phyloP scores from a whole-genome alignment of 495 filamentous ascomycete species.

The Acidomyces sp. region DNA sequence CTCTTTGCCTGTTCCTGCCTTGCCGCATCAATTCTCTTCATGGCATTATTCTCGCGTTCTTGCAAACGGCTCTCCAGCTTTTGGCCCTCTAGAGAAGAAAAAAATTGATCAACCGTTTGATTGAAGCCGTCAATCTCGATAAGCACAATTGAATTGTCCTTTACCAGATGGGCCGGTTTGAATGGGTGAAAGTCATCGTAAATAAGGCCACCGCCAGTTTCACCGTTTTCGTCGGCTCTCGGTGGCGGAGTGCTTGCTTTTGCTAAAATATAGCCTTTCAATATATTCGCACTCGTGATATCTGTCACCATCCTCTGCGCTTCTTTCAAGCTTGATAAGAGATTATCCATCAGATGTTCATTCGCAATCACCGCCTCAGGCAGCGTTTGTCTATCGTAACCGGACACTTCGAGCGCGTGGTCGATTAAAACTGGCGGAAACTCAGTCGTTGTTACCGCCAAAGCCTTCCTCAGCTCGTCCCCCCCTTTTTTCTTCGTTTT shows the following conservation, averaged over 20 bases:
- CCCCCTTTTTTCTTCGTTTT: constrained; percentile 62
- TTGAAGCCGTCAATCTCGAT: constrained; percentile 75
- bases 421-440: constrained; percentile 77
- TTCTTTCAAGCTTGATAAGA: constrained; percentile 52
- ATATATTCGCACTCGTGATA: constrained; percentile 42
- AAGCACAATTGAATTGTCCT: constrained; percentile 48
- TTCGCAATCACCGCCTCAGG: constrained; percentile 55
- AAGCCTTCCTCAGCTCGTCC: constrained; percentile 61
- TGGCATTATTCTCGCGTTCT: constrained; percentile 69
- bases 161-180: constrained; percentile 67
- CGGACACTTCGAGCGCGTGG: constrained; percentile 58
- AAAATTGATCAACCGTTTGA: constrained; percentile 89
- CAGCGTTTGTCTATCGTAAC: constrained; percentile 51
- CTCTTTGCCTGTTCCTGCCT: constrained; percentile 69
- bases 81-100: constrained; percentile 89
- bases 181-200: constrained; percentile 98
- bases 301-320: constrained; percentile 50
- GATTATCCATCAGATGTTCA: constrained; percentile 46
- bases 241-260: constrained; percentile 34
- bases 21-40: constrained; percentile 68
- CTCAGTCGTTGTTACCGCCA: constrained; percentile 73
- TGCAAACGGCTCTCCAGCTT: constrained; percentile 70
- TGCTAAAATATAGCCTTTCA: constrained; percentile 80
- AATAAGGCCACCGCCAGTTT: constrained; percentile 36
- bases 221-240: constrained; percentile 17